Evolutionary conservation across 2,329 filamentous ascomycete species (phyloP), one percentile per base, ranked within the genome.

Genomic region (Ceratocystis huliohia): DNA sequence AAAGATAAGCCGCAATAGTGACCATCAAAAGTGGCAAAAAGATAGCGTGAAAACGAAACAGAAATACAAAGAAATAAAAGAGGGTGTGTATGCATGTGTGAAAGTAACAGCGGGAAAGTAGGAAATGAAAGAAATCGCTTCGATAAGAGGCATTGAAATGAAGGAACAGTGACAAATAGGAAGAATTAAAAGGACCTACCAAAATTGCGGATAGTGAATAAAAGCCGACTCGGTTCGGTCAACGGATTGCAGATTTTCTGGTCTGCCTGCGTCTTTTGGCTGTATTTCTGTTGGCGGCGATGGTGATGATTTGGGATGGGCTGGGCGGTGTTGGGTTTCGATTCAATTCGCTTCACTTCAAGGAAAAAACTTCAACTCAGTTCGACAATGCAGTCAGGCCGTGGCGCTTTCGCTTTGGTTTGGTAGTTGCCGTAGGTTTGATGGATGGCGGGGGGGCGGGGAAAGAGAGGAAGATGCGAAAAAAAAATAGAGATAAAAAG

Each of bases 361-460:
- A 53, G 37, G 37, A 41, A 41, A 41, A 41, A 41, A 15, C 56
- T 59, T 59, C 28, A 59, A 59, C 33, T 20, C 56, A 37, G 33
- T 37, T 59, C 56, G 56, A 59, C 56, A 59, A 59, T 59, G 56
- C 56, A 59, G 56, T 59, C 56, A 59, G 56, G 56, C 56, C 28
- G 56, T 33, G 56, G 53, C 53, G 53, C 53, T 57, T 57, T 33
- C 33, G 53, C 53, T 25, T 33, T 13, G 25, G 25, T 22, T 28
- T 17, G 8, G 13, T 10, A 28, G 48, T 28, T 53, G 48, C 48
- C 20, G 48, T 28, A 22, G 22, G 48, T 28, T 5, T 20, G 48
- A 22, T 50, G 46, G 46, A 45, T 44, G 48, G n/a, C 37, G 63
- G 63, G 41, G 63, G 63, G 50, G 37, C 4, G 63, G 3, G 30